Percentiles rank a stretch among this genome's conserved stretches.
Conservation (phyloP, 345 rosid genomes). For the Syzygium aqueum region DNA sequence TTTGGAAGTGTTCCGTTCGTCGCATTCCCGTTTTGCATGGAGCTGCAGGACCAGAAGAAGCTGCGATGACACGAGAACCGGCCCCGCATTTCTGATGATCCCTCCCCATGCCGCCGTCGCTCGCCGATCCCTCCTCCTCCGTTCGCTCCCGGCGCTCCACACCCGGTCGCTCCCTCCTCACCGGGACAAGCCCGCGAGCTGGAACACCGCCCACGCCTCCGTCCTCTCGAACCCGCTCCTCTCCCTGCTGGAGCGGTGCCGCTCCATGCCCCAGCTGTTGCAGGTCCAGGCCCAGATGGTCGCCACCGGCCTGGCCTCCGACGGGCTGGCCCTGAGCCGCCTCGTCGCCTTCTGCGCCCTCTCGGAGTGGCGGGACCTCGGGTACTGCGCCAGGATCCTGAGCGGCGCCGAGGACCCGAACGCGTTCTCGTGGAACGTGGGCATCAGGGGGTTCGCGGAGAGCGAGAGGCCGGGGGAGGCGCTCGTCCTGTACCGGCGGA, state of each 20-base stretch:
- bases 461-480: conserved; percentile 32
- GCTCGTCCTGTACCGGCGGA: conserved; percentile 37
- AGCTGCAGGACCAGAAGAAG: not conserved
- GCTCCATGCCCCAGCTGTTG: conserved; percentile 45
- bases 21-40: not conserved
- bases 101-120: not conserved
- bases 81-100: not conserved
- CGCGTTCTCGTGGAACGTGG: conserved; percentile 66
- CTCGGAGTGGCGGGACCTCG: conserved; percentile 49
- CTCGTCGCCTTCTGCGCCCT: conserved; percentile 54
- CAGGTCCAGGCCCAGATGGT: conserved; percentile 69
- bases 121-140: not conserved
- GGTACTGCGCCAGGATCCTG: conserved; percentile 47
- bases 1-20: no score
- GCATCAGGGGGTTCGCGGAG: conserved; percentile 51
- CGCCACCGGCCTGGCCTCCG: conserved; percentile 35
- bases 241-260: conserved; percentile 45
- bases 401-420: conserved; percentile 24
- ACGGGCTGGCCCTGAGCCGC: conserved; percentile 55
- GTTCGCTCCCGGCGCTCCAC: conserved; percentile 3
- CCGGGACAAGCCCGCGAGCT: conserved; percentile 21
- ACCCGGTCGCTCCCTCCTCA: conserved; percentile 34
- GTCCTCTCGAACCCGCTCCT: conserved; percentile 53
- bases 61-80: not conserved
- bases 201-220: conserved; percentile 35